Conservation (phyloP, 768 basidiomycete genomes). For the Boletus sensibilis region DNA sequence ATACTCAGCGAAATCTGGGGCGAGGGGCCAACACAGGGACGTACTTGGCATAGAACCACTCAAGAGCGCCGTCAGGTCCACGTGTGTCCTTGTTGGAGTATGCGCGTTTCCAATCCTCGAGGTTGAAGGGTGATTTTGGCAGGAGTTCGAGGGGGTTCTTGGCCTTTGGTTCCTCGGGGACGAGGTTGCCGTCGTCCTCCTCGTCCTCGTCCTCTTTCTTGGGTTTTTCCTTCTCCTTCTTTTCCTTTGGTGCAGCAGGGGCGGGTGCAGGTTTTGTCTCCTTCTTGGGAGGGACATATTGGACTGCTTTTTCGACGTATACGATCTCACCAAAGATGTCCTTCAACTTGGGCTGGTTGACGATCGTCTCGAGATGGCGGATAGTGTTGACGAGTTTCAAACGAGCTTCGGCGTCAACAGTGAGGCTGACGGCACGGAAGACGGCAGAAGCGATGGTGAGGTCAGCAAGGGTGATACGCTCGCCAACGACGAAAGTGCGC, state of each 20-base stretch:
- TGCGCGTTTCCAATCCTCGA: slow-evolving; percentile 95
- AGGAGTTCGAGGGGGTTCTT: slow-evolving; percentile 95
- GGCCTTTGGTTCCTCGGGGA: slow-evolving; percentile 80
- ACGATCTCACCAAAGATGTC: slow-evolving; percentile 58
- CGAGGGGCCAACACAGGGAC: slow-evolving; percentile 20
- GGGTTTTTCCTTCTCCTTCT: slow-evolving; percentile 69
- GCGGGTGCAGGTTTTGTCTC: slow-evolving; percentile 51
- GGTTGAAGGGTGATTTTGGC: slow-evolving; percentile 83
- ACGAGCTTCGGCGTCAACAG: slow-evolving; percentile 66
- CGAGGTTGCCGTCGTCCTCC: slow-evolving; percentile 73
- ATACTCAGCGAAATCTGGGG: slow-evolving; percentile 2
- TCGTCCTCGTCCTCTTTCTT: slow-evolving; percentile 54
- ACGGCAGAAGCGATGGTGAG: slow-evolving; percentile 63
- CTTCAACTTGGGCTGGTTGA: slow-evolving; percentile 79
- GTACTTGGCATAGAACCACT: slow-evolving; percentile 97
- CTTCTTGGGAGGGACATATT: slow-evolving; percentile 75
- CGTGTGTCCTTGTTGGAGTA: slow-evolving; percentile 99
- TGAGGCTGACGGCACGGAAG: slow-evolving; percentile 49
- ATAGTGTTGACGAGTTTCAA: slow-evolving; percentile 71
- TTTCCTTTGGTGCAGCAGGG: slow-evolving; percentile 41
- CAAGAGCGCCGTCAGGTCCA: slow-evolving; percentile 73
- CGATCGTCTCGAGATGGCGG: slow-evolving; percentile 84
- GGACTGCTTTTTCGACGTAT: slow-evolving; percentile 67
- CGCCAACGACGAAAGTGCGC: slow-evolving; percentile 88
- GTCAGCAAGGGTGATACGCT: slow-evolving; percentile 95